Evolutionary conservation across 2,329 filamentous ascomycete species (phyloP).

Genomic region (Stagonosporopsis cucurbitacearum): DNA sequence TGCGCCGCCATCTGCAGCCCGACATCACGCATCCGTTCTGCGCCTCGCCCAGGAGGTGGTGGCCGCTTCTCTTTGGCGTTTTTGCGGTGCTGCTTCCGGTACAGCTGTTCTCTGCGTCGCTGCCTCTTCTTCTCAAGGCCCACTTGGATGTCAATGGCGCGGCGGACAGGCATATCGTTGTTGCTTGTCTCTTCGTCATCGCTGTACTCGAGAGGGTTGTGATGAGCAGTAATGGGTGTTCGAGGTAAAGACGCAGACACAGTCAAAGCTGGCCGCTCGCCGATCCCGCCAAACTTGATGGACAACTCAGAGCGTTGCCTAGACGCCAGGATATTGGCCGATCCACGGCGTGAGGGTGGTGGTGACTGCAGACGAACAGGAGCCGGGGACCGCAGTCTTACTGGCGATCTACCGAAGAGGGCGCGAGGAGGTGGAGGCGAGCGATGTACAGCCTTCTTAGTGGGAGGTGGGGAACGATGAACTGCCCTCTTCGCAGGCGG

Average conservation of each 20-base stretch:
- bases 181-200: constrained; percentile 48
- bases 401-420: constrained; percentile 74
- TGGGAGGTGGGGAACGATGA: constrained; percentile 40
- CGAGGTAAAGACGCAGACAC: constrained; percentile 88
- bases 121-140: constrained; percentile 93
- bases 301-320: constrained; percentile 49
- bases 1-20: constrained; percentile 83
- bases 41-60: constrained; percentile 78
- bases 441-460: constrained; percentile 24
- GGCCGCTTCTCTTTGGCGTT: constrained; percentile 74
- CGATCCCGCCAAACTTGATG: constrained; percentile 60
- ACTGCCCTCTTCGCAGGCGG: constrained; percentile 6
- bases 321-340: constrained; percentile 39
- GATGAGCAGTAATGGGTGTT: constrained; percentile 62
- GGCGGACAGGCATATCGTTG: constrained; percentile 72
- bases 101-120: constrained; percentile 89
- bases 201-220: constrained; percentile 45
- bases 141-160: constrained; percentile 92
- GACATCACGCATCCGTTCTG: constrained; percentile 90
- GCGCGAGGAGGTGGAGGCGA: constrained; percentile 58
- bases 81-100: constrained; percentile 86
- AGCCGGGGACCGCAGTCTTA: constrained; percentile 58
- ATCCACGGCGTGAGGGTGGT: constrained; percentile 63
- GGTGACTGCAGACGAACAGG: constrained; percentile 65
- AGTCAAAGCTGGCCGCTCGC: constrained; percentile 70